Conservation (phyloP, 768 basidiomycete species). For the Calvatia gigantea region DNA sequence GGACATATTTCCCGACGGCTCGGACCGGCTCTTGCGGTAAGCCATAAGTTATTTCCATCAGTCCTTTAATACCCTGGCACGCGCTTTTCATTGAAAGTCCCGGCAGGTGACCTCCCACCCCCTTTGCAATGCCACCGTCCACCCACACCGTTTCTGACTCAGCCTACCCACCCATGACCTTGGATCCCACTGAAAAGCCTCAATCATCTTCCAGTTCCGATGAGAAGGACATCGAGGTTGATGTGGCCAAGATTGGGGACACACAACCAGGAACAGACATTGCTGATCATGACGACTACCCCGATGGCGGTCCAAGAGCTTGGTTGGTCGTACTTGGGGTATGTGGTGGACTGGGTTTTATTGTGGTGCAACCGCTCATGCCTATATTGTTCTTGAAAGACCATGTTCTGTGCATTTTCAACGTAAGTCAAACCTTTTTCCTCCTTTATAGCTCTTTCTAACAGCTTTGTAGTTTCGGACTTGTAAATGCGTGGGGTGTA, state of each 20-base stretch:
- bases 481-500: constrained; percentile 75
- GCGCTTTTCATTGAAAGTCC: neutral
- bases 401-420: constrained; percentile 43
- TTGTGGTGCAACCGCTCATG: neutral
- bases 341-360: constrained; percentile 13
- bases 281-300: constrained; percentile 28
- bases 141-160: neutral
- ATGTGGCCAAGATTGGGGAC: neutral
- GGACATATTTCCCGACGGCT: constrained; percentile 1
- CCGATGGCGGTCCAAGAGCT: constrained; percentile 41
- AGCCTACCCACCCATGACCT: neutral
- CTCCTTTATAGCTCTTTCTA: constrained; percentile 3
- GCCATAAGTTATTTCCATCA: neutral
- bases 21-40: neutral
- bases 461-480: constrained; percentile 47
- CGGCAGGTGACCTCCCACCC: neutral
- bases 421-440: constrained; percentile 29
- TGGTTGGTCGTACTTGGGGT: constrained; percentile 45
- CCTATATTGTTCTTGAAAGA: constrained; percentile 21
- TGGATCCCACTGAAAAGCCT: neutral
- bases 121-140: neutral
- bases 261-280: neutral
- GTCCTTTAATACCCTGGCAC: neutral
- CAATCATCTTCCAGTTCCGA: neutral
- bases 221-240: neutral